Percentiles rank a stretch among this genome's conserved stretches.
Evolutionary conservation across 495 filamentous ascomycete genomes (phyloP).

Genomic region (Tuber borchii): DNA sequence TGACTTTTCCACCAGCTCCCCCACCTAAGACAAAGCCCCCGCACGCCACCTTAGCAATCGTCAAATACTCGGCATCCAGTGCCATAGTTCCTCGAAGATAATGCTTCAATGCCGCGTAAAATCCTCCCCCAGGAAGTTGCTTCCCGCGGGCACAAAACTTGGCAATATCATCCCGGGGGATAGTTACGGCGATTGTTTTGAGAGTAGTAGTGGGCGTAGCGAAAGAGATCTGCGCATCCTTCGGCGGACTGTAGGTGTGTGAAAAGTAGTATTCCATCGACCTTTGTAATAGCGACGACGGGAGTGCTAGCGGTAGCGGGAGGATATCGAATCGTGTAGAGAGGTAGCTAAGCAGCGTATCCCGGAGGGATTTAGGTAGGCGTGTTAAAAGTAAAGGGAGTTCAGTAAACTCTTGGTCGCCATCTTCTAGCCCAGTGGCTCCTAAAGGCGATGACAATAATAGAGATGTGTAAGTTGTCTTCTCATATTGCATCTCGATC

Average conservation of each 20-base stretch:
- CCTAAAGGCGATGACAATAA: conserved; percentile 13
- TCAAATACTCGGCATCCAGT: conserved; percentile 49
- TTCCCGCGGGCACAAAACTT: conserved; percentile 24
- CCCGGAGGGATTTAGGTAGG: conserved; percentile 50
- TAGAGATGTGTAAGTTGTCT: conserved; percentile 44
- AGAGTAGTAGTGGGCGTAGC: conserved; percentile 40
- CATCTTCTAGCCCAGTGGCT: neutral
- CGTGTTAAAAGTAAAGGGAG: conserved; percentile 53
- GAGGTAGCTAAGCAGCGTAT: conserved; percentile 50
- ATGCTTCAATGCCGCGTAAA: conserved; percentile 45
- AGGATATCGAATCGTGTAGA: conserved; percentile 50
- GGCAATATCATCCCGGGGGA: conserved; percentile 44
- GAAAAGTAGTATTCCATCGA: neutral
- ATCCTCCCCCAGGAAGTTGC: conserved; percentile 29
- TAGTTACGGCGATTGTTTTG: conserved; percentile 48
- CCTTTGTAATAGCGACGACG: conserved; percentile 35
- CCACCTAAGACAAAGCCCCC: conserved; percentile 51
- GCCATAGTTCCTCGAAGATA: conserved; percentile 51
- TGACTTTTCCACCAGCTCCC: conserved; percentile 48
- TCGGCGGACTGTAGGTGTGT: conserved; percentile 7
- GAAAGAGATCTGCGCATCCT: conserved; percentile 32
- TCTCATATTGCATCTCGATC: conserved; percentile 51
- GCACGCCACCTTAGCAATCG: conserved; percentile 50
- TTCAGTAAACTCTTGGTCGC: conserved; percentile 44
- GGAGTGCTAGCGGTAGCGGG: conserved; percentile 45